These are phyloP conservation scores for Dalbergia cochinchinensis DNA, from an alignment of 306 rosid species.

Conservation along the genomic window DNA sequence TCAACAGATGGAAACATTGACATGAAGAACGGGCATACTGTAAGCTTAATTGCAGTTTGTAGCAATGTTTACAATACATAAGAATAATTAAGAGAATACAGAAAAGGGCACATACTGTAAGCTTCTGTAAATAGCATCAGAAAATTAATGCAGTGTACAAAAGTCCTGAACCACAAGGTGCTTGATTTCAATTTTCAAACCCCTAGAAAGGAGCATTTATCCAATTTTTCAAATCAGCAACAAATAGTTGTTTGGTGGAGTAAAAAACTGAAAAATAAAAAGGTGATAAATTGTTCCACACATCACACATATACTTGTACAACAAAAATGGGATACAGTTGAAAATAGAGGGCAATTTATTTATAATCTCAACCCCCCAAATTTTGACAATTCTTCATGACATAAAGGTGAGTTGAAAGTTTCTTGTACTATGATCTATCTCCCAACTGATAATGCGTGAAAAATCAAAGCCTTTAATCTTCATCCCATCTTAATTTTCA, in stretches of 20 bases:
- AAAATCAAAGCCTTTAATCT: constrained; percentile 18
- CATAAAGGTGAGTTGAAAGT: constrained; percentile 6
- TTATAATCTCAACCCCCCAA: not conserved
- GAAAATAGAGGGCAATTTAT: not conserved
- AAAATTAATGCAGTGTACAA: no score
- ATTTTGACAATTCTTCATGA: constrained; percentile 4
- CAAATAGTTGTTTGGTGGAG: not conserved
- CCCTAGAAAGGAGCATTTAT: no score
- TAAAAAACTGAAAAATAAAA: not conserved
- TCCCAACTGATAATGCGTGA: not conserved
- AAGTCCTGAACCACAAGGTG: no score
- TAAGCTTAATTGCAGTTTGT: not conserved
- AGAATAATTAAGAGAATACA: no score
- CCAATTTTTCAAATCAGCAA: not conserved
- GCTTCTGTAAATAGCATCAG: no score
- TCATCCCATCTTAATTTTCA: constrained; percentile 6
- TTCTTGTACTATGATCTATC: constrained; percentile 9
- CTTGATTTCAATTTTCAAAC: no score
- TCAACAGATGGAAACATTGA: not conserved
- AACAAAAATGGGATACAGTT: not conserved
- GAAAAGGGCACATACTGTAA: no score
- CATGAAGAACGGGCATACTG: not conserved
- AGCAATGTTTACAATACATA: not conserved
- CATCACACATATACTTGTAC: not conserved
- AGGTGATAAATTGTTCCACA: not conserved